phyloP scores from a whole-genome alignment of 805 yeast genomes.

The Torulaspora gathmanii region DNA sequence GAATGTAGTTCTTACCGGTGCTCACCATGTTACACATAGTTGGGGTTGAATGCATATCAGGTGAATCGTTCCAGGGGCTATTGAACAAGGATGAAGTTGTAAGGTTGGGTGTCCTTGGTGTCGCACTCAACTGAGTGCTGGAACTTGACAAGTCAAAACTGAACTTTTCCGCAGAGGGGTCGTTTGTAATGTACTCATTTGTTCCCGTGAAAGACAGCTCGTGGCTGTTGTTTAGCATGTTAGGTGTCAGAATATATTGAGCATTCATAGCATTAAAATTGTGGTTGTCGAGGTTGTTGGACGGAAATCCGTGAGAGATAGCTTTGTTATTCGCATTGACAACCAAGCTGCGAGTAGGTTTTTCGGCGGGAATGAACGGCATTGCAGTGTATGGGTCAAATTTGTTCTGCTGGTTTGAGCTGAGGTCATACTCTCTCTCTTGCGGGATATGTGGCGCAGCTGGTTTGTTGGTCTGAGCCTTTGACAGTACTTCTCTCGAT shows the following conservation, averaged over 20 bases:
- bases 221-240: background rate
- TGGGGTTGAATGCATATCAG: conserved; percentile 12
- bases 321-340: background rate
- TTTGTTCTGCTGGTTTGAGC: conserved; percentile 10
- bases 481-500: background rate
- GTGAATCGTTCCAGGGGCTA: conserved; percentile 23
- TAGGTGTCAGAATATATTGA: background rate
- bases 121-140: conserved; percentile 1
- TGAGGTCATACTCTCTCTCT: conserved; percentile 2
- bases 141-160: background rate
- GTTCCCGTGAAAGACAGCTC: no score
- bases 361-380: conserved; percentile 22
- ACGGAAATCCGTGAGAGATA: background rate
- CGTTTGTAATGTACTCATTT: background rate
- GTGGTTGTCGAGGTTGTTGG: background rate
- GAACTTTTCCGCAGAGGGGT: background rate
- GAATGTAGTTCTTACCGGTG: conserved; percentile 34
- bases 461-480: background rate
- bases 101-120: conserved; percentile 20
- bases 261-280: background rate
- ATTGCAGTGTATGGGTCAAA: conserved; percentile 27
- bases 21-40: conserved; percentile 24
- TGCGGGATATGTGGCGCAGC: background rate
- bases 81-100: conserved; percentile 8
- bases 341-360: background rate